phyloP scores from a whole-genome alignment of 176 grass and related monocot species.

The Musa schizocarpa region DNA sequence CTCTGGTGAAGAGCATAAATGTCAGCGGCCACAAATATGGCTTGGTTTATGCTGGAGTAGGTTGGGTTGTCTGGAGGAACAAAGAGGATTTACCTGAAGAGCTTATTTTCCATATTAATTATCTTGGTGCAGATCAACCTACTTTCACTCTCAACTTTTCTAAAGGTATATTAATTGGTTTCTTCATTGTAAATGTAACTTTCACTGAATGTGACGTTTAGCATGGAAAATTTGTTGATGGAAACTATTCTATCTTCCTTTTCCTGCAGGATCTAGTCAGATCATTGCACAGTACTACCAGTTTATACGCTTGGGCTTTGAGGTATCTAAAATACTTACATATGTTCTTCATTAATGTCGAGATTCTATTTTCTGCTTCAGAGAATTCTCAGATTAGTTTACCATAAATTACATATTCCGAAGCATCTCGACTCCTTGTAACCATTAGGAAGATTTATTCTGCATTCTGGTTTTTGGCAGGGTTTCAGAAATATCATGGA shows the following conservation, averaged over 20 bases:
- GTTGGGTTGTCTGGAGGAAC: conserved; percentile 73
- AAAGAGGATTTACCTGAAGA: conserved; percentile 72
- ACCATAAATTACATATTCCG: no score
- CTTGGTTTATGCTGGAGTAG: conserved; percentile 77
- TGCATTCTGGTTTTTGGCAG: conserved; percentile 8
- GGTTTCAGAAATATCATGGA: conserved; percentile 76
- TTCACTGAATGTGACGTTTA: no score
- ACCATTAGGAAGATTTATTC: no score
- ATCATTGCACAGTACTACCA: conserved; percentile 97
- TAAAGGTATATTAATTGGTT: conserved; percentile 35
- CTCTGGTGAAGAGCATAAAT: conserved; percentile 83
- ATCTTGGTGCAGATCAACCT: conserved; percentile 86
- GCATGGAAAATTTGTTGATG: not conserved
- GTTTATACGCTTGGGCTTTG: conserved; percentile 65
- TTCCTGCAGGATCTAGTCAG: conserved; percentile 55
- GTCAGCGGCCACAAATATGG: conserved; percentile 96
- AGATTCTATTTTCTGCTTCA: no score
- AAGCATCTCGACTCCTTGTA: no score
- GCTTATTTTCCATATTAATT: conserved; percentile 96
- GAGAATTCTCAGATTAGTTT: no score
- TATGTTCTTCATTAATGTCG: not conserved
- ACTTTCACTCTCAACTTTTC: conserved; percentile 98
- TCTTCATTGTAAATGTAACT: no score
- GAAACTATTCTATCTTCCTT: not conserved
- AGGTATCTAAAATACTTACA: conserved; percentile 29